Evolutionary conservation across 495 filamentous ascomycete species (phyloP).

Genomic region (Lasiosphaeria ovina): DNA sequence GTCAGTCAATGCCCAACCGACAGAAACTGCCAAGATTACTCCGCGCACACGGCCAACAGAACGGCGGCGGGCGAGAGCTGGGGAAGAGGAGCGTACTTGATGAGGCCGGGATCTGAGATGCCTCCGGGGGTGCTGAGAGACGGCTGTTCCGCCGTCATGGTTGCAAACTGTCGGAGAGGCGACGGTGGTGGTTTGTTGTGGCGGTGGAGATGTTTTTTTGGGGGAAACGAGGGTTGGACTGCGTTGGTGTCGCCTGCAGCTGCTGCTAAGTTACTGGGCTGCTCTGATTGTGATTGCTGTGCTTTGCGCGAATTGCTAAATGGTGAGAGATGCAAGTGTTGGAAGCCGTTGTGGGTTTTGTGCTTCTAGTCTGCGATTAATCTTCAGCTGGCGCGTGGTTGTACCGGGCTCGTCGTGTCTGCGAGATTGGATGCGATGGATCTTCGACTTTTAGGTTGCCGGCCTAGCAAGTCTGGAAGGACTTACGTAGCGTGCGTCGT

Average conservation of each 20-base stretch:
- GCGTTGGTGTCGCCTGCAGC: background rate
- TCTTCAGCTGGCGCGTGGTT: background rate
- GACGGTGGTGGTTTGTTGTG: slow-evolving; percentile 1
- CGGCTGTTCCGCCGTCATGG: slow-evolving; percentile 30
- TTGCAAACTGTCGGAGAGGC: slow-evolving; percentile 13
- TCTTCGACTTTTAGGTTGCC: background rate
- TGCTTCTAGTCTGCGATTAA: background rate
- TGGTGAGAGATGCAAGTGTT: background rate
- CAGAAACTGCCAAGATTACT: background rate
- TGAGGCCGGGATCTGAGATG: slow-evolving; percentile 59
- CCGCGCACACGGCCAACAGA: background rate
- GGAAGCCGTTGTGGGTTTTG: background rate
- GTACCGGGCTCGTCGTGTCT: background rate
- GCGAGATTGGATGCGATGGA: slow-evolving; percentile 1
- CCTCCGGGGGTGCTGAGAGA: slow-evolving; percentile 45
- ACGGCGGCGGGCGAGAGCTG: background rate
- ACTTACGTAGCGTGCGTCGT: slow-evolving; percentile 17
- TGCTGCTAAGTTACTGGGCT: background rate
- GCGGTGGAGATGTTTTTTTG: background rate
- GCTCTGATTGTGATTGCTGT: too few species aligned
- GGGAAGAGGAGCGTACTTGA: slow-evolving; percentile 44
- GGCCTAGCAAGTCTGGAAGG: background rate
- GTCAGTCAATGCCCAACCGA: slow-evolving; percentile 29
- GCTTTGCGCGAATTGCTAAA: too few species aligned
- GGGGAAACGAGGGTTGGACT: background rate